Base-by-base conservation (phyloP, 2,329 filamentous ascomycete species). In the Cadophora malorum region DNA sequence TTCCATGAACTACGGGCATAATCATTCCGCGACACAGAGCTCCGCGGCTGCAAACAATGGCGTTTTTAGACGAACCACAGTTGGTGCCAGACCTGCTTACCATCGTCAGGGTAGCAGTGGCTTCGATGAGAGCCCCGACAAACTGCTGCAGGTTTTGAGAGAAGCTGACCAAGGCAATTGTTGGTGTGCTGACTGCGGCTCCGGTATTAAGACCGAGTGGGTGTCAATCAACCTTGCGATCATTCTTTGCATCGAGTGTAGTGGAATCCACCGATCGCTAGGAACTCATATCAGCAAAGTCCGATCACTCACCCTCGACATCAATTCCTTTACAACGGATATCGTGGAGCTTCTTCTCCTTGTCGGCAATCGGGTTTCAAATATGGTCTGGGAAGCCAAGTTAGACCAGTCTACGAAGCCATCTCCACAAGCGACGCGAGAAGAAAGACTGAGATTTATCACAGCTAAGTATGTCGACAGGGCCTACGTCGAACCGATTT, bases 221-320 rank as follows among this genome's bases (percentile, higher is more conserved):
- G 96, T 98, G 33, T 98, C 96, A 0, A 97, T 99, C 80, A 99
- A 99, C 76, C 85, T 99, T 4, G 96, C 93, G 56, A 97, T 99
- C 68, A 90, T 99, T 64, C 86, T 99, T 23, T 99, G 96, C 81
- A 97, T 97, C 78, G 95, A 99, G 79, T 99, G 96, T 81, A 97
- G 94, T 78, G 96, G 96, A 71, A 97, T 99, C 70, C 96, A 99
- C 80, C 90, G 96, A 52, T 98, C 95, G 0, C 85, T 99, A 3
- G 96, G 96, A 14, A 99, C 96, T 1, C 96, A 99, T 79, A 97
- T 99, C 77, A 97, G 94, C 79, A 99, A 99, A 81, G 89, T 99
- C 50, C 91, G 96, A 64, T 98, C 96, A 14, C 85, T 99, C 52
- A 99, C 96, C 0, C 85, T 99, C 52, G 96, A 99, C 78, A 96